These are phyloP conservation scores for Iris pallida DNA, from an alignment of 116 monocot genomes.

Conservation along the genomic window DNA sequence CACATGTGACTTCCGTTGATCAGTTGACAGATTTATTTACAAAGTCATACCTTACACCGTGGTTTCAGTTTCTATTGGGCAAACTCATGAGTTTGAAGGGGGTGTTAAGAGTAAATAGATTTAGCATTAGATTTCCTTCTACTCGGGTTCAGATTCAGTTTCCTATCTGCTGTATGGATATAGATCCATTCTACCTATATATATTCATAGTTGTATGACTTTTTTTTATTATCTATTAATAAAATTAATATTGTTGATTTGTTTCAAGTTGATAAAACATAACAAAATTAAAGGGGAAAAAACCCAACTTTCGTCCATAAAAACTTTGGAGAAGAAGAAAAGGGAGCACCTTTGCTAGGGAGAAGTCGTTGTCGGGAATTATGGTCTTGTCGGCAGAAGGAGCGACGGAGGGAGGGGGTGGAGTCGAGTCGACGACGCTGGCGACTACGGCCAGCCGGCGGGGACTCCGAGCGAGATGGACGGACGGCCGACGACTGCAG, in stretches of 20 bases:
- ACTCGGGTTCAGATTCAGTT: background rate
- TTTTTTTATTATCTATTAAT: too few relatives aligned
- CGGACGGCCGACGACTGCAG: too few relatives aligned
- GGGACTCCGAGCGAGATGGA: background rate
- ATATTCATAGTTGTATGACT: too few relatives aligned
- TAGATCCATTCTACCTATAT: background rate
- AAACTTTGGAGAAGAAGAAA: background rate
- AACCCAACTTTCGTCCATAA: background rate
- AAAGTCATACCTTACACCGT: too few relatives aligned
- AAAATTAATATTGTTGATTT: too few relatives aligned
- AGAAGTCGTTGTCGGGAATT: slow-evolving; percentile 56
- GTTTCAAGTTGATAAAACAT: background rate
- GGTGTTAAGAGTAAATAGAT: too few relatives aligned
- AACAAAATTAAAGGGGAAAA: background rate
- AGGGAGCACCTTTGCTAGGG: slow-evolving; percentile 54
- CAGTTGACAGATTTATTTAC: too few relatives aligned
- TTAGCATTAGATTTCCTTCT: background rate
- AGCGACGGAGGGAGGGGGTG: slow-evolving; percentile 23
- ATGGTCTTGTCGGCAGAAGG: slow-evolving; percentile 25
- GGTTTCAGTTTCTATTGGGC: too few relatives aligned
- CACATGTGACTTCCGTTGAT: too few relatives aligned
- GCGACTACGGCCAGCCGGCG: slow-evolving; percentile 30
- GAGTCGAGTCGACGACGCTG: slow-evolving; percentile 52
- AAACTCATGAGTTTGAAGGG: too few relatives aligned
- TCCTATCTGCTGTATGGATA: background rate